Base-by-base conservation (phyloP, 352 stramenopile genomes). In the Bremia lactucae region DNA sequence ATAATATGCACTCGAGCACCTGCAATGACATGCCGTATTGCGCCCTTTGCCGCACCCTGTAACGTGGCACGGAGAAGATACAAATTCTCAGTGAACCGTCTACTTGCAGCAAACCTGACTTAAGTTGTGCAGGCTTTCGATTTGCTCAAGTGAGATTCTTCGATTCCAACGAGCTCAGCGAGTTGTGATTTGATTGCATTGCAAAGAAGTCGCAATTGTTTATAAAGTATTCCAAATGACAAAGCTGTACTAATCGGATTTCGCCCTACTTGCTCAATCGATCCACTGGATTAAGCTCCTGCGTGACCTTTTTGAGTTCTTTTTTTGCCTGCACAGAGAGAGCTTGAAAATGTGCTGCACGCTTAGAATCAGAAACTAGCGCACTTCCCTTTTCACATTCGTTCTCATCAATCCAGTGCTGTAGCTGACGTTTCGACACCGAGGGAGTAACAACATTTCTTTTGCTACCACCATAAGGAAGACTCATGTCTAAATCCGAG, bases 1-100 rank as follows among this genome's bases (percentile, higher is more conserved):
- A 93, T 88, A 46, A 93, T 85, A 5, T 78, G 81, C 21, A 93
- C 70, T 3, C 81, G 78, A 10, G 81, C 81, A 6, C 68, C 60
- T 45, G 63, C 49, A 45, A 91, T 68, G n/a, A 93, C 70, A 6
- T 80, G 47, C 3, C 63, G 55, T 9, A 93, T 58, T 26, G 68
- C 50, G 31, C 73, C 91, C 8, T 65, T 67, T 11, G 52, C 58
- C 8, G 54, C 44, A n/a, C 70, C 66, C 14, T 68, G 53, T 0
- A 90, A 52, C 36, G 65, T 58, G 1, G 45, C 46, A 6, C 61
- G 65, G n/a, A 83, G 31, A 10, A 64, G 39, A 34, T 81, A 81
- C 4, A 83, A 39, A 15, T 80, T 67, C 28, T 77, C 64, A 10
- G 39, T 69, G 24, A 65, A 64, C 16, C 55, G 52, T 14, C 49